phyloP scores from a whole-genome alignment of 2,329 filamentous ascomycete species.

The Exophiala mesophila region DNA sequence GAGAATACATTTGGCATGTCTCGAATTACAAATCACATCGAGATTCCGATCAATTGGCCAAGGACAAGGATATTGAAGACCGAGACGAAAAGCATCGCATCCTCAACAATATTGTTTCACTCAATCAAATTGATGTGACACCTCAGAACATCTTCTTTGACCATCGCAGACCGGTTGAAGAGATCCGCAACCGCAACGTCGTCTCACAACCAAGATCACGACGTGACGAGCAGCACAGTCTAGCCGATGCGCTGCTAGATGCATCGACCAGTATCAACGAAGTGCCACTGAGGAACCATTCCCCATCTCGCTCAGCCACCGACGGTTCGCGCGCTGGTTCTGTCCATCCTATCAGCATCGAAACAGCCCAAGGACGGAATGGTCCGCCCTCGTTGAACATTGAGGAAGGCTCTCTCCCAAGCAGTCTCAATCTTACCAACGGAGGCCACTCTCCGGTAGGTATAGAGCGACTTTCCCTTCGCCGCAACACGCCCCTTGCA shows the following conservation, averaged over 20 bases:
- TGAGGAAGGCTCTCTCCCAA: slow-evolving; percentile 15
- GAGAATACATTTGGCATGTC: slow-evolving; percentile 87
- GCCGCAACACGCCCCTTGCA: slow-evolving; percentile 18
- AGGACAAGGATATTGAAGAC: slow-evolving; percentile 59
- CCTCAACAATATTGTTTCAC: slow-evolving; percentile 62
- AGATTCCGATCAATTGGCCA: slow-evolving; percentile 57
- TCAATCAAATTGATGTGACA: slow-evolving; percentile 71
- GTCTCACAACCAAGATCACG: slow-evolving; percentile 27
- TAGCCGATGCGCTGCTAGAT: slow-evolving; percentile 84
- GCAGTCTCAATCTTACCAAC: slow-evolving; percentile 3
- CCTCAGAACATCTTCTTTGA: slow-evolving; percentile 93
- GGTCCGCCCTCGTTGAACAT: slow-evolving; percentile 12
- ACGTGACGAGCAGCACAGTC: slow-evolving; percentile 61
- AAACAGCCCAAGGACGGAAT: not conserved
- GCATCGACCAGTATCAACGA: slow-evolving; percentile 84
- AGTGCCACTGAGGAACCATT: slow-evolving; percentile 8
- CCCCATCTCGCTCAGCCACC: slow-evolving; percentile 12
- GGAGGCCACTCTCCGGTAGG: slow-evolving; percentile 9
- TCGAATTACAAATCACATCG: slow-evolving; percentile 65
- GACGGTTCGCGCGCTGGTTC: slow-evolving; percentile 3
- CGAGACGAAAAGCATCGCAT: slow-evolving; percentile 33
- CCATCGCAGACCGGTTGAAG: slow-evolving; percentile 46
- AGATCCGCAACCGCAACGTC: slow-evolving; percentile 28
- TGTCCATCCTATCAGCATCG: slow-evolving; percentile 18
- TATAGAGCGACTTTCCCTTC: slow-evolving; percentile 21